These are phyloP conservation scores for Earliella scabrosa DNA, from an alignment of 1,284 basidiomycete species.

Conservation along the genomic window DNA sequence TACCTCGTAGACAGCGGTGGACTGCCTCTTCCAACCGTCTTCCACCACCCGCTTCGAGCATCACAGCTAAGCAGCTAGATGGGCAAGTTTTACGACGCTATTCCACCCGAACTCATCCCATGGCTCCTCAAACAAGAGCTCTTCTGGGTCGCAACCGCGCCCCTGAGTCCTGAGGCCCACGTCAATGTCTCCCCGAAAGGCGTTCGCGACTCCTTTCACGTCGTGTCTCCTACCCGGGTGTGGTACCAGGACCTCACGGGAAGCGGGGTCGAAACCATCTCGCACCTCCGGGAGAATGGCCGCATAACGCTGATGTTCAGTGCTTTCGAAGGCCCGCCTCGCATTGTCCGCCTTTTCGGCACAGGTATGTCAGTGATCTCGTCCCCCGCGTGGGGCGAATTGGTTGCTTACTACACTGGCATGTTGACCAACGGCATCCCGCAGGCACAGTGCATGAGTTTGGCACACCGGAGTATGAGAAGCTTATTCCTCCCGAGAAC, in stretches of 20 bases:
- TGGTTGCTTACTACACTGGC: too few relatives aligned
- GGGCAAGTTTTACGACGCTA: slow-evolving; percentile 53
- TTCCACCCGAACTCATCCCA: slow-evolving; percentile 47
- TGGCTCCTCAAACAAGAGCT: slow-evolving; percentile 58
- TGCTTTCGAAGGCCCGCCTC: slow-evolving; percentile 58
- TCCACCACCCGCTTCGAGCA: too few relatives aligned
- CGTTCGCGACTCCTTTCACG: slow-evolving; percentile 52
- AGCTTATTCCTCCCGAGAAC: slow-evolving; percentile 44
- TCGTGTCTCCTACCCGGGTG: slow-evolving; percentile 49
- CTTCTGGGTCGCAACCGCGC: slow-evolving; percentile 65
- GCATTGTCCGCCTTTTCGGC: slow-evolving; percentile 55
- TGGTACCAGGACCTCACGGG: slow-evolving; percentile 66
- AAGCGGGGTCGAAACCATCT: slow-evolving; percentile 59
- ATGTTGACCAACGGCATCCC: too few relatives aligned
- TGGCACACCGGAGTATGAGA: slow-evolving; percentile 55
- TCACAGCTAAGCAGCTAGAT: too few relatives aligned
- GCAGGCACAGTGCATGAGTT: slow-evolving; percentile 56
- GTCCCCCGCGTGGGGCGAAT: too few relatives aligned
- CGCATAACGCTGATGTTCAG: slow-evolving; percentile 59
- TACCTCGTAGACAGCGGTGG: too few relatives aligned
- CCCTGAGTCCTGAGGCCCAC: slow-evolving; percentile 51
- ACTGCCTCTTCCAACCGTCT: too few relatives aligned
- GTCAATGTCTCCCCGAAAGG: slow-evolving; percentile 65
- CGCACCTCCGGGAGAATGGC: slow-evolving; percentile 63
- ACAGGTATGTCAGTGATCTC: slow-evolving; percentile 40